A percentile compares a stretch with the other conserved stretches of the same genome.
phyloP scores from a whole-genome alignment of 495 filamentous ascomycete genomes.

The Cudoniella acicularis region DNA sequence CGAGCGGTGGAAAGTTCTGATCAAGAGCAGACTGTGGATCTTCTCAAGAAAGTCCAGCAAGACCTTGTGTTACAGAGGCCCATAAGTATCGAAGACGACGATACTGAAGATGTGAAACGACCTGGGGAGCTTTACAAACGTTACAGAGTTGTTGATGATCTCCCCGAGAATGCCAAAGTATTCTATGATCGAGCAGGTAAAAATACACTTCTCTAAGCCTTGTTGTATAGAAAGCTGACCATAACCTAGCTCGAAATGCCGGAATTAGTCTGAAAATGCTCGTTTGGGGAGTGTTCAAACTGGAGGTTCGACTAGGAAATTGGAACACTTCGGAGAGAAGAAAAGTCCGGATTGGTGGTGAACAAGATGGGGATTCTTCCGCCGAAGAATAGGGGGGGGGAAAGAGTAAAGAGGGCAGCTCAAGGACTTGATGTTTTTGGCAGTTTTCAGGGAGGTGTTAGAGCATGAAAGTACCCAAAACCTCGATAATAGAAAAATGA shows the following conservation, averaged over 20 bases:
- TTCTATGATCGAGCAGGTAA: constrained; percentile 57
- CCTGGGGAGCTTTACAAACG: constrained; percentile 55
- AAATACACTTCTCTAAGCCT: neutral
- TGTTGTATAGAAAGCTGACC: neutral
- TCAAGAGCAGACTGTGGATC: constrained; percentile 7
- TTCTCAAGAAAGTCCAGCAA: constrained; percentile 22
- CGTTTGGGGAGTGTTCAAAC: constrained; percentile 40
- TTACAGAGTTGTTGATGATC: constrained; percentile 53
- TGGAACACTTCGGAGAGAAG: constrained; percentile 43
- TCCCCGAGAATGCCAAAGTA: constrained; percentile 46
- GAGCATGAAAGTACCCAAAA: no score
- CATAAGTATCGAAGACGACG: constrained; percentile 22
- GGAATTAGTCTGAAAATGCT: constrained; percentile 22
- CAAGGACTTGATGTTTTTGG: no score
- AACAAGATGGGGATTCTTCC: constrained; percentile 1
- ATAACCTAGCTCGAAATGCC: constrained; percentile 14
- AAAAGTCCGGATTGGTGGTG: constrained; percentile 26
- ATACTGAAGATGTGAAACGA: constrained; percentile 28
- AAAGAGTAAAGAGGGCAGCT: no score
- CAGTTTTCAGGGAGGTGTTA: no score
- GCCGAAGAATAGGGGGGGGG: neutral
- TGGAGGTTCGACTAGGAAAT: constrained; percentile 50
- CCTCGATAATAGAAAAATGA: no score
- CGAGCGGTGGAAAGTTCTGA: neutral
- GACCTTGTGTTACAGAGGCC: constrained; percentile 18